Percentiles rank a stretch among this genome's conserved stretches.
Evolutionary conservation across 164 flowering plant genomes (phyloP).

Genomic region (Vitis rupestris): DNA sequence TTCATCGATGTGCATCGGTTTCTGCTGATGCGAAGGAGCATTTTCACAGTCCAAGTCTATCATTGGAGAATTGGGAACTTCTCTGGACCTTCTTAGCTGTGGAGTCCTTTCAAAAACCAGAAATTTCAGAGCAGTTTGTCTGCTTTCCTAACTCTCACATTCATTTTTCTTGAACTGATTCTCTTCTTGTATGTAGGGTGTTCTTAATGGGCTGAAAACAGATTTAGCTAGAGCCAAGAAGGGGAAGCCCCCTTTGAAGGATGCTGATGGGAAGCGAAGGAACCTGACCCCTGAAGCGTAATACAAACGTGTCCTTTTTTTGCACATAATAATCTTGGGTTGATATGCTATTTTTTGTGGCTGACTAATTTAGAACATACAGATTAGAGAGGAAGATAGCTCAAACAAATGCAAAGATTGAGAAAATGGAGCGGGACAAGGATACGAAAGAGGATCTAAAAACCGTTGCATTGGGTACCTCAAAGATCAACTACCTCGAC

Average conservation of each 20-base stretch:
- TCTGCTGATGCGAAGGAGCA: no score
- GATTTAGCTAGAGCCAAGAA: conserved; percentile 84
- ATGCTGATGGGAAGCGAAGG: conserved; percentile 71
- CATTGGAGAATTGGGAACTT: no score
- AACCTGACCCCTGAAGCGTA: conserved; percentile 88
- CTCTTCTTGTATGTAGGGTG: conserved; percentile 34
- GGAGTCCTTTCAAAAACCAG: no score
- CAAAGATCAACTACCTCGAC: conserved; percentile 92
- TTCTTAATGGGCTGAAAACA: conserved; percentile 54
- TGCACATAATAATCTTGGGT: background rate
- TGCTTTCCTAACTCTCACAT: no score
- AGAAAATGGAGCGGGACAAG: conserved; percentile 77
- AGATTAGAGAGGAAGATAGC: conserved; percentile 79
- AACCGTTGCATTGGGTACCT: conserved; percentile 96
- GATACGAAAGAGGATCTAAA: conserved; percentile 83
- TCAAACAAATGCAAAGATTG: conserved; percentile 69
- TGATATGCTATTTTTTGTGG: background rate
- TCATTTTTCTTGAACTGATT: background rate
- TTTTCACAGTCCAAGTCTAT: no score
- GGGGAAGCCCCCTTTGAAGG: conserved; percentile 90
- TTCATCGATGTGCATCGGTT: no score
- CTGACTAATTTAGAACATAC: conserved; percentile 16
- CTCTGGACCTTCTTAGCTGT: no score
- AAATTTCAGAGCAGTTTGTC: no score
- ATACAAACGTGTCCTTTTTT: conserved; percentile 3